Percentiles rank a stretch among this genome's conserved stretches.
Conservation (phyloP, 129 eudicot species). For the Artemisia annua region DNA sequence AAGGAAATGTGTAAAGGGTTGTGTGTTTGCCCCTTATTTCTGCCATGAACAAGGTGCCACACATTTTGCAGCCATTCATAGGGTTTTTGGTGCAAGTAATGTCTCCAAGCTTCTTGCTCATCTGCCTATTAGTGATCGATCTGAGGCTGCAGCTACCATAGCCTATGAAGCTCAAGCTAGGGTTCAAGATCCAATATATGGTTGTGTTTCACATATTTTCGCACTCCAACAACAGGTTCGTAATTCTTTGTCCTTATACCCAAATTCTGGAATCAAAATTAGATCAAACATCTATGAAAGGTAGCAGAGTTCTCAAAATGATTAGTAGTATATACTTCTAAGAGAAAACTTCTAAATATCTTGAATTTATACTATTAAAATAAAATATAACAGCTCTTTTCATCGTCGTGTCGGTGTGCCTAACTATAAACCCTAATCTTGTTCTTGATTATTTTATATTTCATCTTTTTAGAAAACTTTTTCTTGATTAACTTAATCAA, state of each 20-base stretch:
- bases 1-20: constrained; percentile 89
- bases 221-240: constrained; percentile 95
- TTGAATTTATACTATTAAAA: not conserved
- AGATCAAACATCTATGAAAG: no score
- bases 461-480: no score
- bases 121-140: constrained; percentile 73
- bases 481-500: not conserved
- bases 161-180: constrained; percentile 97
- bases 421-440: constrained; percentile 14
- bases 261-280: not conserved
- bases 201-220: constrained; percentile 94
- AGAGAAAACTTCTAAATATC: no score
- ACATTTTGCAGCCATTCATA: constrained; percentile 93
- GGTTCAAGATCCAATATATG: constrained; percentile 97
- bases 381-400: not conserved
- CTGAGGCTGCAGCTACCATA: constrained; percentile 93
- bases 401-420: not conserved
- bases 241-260: not conserved
- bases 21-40: constrained; percentile 98
- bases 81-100: constrained; percentile 98
- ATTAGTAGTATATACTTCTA: not conserved
- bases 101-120: constrained; percentile 89
- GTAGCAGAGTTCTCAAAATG: not conserved
- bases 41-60: constrained; percentile 97
- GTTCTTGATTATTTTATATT: not conserved